These are phyloP conservation scores for Yarrowia galli DNA, from an alignment of 1,139 yeast species.

Conservation along the genomic window DNA sequence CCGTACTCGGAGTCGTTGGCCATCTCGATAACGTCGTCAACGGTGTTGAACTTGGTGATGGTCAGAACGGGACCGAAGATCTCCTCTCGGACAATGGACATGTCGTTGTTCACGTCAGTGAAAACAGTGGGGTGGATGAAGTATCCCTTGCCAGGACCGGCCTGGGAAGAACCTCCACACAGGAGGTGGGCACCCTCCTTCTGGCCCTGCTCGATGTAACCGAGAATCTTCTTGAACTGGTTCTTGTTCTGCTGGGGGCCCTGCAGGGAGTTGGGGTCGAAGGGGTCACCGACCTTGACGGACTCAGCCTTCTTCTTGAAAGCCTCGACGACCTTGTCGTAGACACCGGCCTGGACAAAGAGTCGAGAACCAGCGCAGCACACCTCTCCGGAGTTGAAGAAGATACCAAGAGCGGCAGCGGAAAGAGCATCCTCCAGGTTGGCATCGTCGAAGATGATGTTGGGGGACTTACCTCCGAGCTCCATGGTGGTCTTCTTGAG, in stretches of 20 bases:
- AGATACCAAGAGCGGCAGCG: slow-evolving; percentile 64
- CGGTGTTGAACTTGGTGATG: slow-evolving; percentile 71
- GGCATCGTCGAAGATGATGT: slow-evolving; percentile 77
- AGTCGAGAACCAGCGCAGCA: slow-evolving; percentile 87
- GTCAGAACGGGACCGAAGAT: slow-evolving; percentile 89
- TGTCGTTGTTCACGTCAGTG: slow-evolving; percentile 69
- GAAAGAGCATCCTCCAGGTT: slow-evolving; percentile 66
- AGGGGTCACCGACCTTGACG: slow-evolving; percentile 70
- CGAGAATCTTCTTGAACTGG: slow-evolving; percentile 77
- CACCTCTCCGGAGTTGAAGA: slow-evolving; percentile 84
- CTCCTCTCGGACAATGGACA: slow-evolving; percentile 79
- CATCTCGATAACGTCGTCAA: slow-evolving; percentile 70
- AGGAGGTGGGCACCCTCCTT: slow-evolving; percentile 75
- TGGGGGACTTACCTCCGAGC: slow-evolving; percentile 87
- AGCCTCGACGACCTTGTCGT: slow-evolving; percentile 66
- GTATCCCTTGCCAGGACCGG: slow-evolving; percentile 63
- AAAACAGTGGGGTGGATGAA: slow-evolving; percentile 82
- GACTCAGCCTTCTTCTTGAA: slow-evolving; percentile 61
- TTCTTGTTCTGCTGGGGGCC: slow-evolving; percentile 84
- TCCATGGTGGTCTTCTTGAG: slow-evolving; percentile 81
- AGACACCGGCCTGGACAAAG: slow-evolving; percentile 74
- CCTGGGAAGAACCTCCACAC: slow-evolving; percentile 77
- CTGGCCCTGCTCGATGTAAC: slow-evolving; percentile 75
- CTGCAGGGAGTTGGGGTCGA: slow-evolving; percentile 72
- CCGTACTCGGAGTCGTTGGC: slow-evolving; percentile 83